Evolutionary conservation across 805 yeast species (phyloP), one percentile per base, ranked within the genome.

Genomic region (Yarrowia alimentaria): DNA sequence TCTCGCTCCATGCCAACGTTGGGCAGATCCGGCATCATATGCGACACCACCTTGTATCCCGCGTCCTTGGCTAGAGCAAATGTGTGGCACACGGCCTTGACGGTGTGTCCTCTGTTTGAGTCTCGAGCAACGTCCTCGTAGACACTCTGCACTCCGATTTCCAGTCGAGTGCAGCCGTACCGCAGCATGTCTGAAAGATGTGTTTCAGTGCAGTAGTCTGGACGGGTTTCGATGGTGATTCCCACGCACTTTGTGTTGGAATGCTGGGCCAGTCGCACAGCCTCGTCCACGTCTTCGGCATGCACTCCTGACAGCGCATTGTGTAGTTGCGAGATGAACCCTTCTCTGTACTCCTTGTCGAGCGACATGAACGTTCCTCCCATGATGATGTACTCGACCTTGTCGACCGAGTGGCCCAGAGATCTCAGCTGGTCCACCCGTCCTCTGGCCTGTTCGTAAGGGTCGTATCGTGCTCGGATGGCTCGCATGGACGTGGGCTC

Each of bases 401-500:
- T 93, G 65, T 93, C 99, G 35, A 93, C 91, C 1, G 95, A 83
- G 64, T 93, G 99, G 11, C 99, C 99, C 54, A 93, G 74, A 66
- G 85, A 96, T 58, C 96, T 80, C 56, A 93, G 75, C 72, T 93
- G 99, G 63, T 93, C 99, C 30, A 93, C 83, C 66, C 99, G 80
- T 42, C 99, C 99, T 64, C 99, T 77, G 5, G 98, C 97, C 67
- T 93, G 99, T 68, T 93, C 99, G 64, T 88, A 93, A 1, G 99
- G 98, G 66, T 93, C 99, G 64, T 93, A 93, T 61, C 99, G 79
- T 0, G 99, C 99, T 60, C 99, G 76, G 55, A 93, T 93, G n/a
- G 99, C 99, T 61, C 99, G 77, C 99, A 93, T 93, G 0, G 97
- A 89, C 0, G 99, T 93, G 7, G 99, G 99, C 66, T 93, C 99